phyloP scores from a whole-genome alignment of 2,329 filamentous ascomycete species.

The Fusarium subtropicale region DNA sequence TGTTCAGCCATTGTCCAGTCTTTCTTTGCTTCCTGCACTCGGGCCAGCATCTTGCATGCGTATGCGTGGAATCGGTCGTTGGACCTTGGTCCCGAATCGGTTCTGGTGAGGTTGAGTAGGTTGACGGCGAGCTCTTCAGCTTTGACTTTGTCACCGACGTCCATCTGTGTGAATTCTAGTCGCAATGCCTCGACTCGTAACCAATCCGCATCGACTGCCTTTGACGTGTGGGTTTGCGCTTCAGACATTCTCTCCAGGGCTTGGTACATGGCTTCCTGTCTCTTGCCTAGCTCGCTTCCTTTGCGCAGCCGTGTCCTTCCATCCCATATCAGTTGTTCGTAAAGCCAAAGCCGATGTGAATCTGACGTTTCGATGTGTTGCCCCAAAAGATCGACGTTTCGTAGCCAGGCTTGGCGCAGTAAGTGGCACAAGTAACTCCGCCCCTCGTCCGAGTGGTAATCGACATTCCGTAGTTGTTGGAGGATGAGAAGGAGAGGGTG shows the following conservation, averaged over 20 bases:
- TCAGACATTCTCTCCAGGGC: slow-evolving; percentile 47
- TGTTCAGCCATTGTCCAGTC: slow-evolving; percentile 51
- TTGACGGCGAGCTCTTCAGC: slow-evolving; percentile 50
- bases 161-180: slow-evolving; percentile 56
- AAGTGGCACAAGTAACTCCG: slow-evolving; percentile 50
- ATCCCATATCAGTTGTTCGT: slow-evolving; percentile 56
- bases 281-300: slow-evolving; percentile 48
- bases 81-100: slow-evolving; percentile 41
- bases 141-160: slow-evolving; percentile 49
- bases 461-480: slow-evolving; percentile 48
- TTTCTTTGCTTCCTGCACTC: slow-evolving; percentile 50
- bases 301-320: slow-evolving; percentile 52
- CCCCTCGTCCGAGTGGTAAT: slow-evolving; percentile 49
- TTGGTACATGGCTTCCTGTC: slow-evolving; percentile 47
- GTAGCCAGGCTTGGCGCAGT: slow-evolving; percentile 53
- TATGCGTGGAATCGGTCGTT: slow-evolving; percentile 54
- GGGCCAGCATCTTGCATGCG: slow-evolving; percentile 54
- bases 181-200: slow-evolving; percentile 51
- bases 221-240: slow-evolving; percentile 15
- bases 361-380: slow-evolving; percentile 48
- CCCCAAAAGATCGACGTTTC: slow-evolving; percentile 52
- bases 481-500: slow-evolving; percentile 53
- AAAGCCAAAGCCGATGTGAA: slow-evolving; percentile 52
- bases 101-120: slow-evolving; percentile 47
- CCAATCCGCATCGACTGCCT: slow-evolving; percentile 39